A percentile compares a stretch with the other conserved stretches of the same genome.
Evolutionary conservation across 2,329 filamentous ascomycete genomes (phyloP).

Genomic region (Alternaria rosae): DNA sequence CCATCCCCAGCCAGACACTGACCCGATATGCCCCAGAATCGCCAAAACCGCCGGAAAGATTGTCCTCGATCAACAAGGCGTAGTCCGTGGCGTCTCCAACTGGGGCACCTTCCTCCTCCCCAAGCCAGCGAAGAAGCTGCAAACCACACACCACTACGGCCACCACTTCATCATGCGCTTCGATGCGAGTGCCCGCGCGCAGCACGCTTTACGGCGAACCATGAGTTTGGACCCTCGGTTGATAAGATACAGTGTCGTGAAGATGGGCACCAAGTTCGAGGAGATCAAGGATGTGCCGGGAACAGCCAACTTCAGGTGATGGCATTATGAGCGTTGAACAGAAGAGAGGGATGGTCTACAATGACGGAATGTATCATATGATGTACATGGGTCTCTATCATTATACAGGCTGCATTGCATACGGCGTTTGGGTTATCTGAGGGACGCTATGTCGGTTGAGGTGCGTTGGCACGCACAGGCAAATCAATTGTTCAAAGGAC

Average conservation of each 20-base stretch:
- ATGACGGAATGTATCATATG: conserved; percentile 3
- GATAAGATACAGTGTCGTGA: conserved; percentile 86
- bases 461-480: not conserved
- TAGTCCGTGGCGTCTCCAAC: conserved; percentile 90
- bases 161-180: conserved; percentile 99
- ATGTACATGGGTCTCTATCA: not conserved
- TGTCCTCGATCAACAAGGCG: conserved; percentile 82
- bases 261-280: conserved; percentile 74
- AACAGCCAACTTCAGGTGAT: conserved; percentile 56
- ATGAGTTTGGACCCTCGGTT: conserved; percentile 87
- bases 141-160: conserved; percentile 81
- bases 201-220: conserved; percentile 76
- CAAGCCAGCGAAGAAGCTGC: conserved; percentile 77
- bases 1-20: not conserved
- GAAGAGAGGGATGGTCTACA: not conserved
- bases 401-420: not conserved
- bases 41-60: conserved; percentile 83
- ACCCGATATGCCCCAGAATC: conserved; percentile 67
- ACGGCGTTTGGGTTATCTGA: not conserved
- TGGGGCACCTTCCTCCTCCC: conserved; percentile 94
- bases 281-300: conserved; percentile 67
- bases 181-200: conserved; percentile 76
- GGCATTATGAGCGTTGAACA: not conserved
- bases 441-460: not conserved
- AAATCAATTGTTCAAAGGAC: not conserved